A percentile compares a stretch with the other conserved stretches of the same genome.
Evolutionary conservation across 495 filamentous ascomycete genomes (phyloP).

Genomic region (Lindgomyces ingoldianus): DNA sequence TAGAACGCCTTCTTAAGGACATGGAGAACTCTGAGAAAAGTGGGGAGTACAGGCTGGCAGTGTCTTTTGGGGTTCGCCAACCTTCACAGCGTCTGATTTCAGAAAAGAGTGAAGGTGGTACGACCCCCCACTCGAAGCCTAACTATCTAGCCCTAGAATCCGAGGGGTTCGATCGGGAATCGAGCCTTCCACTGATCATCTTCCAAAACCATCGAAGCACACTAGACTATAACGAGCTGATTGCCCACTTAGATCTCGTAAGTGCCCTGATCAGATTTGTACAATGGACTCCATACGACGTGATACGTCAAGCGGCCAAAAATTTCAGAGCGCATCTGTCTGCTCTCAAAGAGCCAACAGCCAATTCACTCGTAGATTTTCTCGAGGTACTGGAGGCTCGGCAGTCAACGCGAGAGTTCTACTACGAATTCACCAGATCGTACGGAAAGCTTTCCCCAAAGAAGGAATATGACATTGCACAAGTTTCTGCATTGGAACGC

Average conservation of each 20-base stretch:
- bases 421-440: neutral
- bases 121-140: neutral
- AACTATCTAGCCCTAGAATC: too few species aligned
- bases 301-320: neutral
- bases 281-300: neutral
- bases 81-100: neutral
- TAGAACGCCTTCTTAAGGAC: neutral
- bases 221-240: neutral
- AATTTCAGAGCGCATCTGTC: neutral
- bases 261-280: neutral
- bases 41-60: neutral
- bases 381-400: neutral
- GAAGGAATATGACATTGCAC: neutral
- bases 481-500: neutral
- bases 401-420: neutral
- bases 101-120: neutral
- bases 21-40: slow-evolving; percentile 2
- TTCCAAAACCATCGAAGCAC: slow-evolving; percentile 5
- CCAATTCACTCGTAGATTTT: neutral
- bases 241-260: neutral
- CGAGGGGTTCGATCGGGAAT: too few species aligned
- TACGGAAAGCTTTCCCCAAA: too few species aligned
- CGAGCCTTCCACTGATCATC: too few species aligned
- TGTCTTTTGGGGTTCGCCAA: neutral
- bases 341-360: neutral